A percentile compares a stretch with the other conserved stretches of the same genome.
These are phyloP conservation scores for Lecanicillium sp. DNA, from an alignment of 2,329 filamentous ascomycete genomes.

Conservation along the genomic window DNA sequence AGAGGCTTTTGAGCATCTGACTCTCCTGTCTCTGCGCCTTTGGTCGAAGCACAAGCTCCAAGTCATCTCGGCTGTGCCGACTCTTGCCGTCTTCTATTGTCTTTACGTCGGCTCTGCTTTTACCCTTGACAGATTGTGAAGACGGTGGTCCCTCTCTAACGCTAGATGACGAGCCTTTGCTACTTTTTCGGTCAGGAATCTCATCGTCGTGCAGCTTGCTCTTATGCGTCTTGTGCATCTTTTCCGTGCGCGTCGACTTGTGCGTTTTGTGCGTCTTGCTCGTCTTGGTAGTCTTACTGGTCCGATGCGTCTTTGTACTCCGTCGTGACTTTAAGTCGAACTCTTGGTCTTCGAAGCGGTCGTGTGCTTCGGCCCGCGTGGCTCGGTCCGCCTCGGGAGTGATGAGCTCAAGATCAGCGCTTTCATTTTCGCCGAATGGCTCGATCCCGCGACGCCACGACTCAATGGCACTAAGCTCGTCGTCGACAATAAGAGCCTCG, in stretches of 20 bases:
- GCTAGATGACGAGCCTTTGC: slow-evolving; percentile 10
- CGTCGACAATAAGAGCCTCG: slow-evolving; percentile 48
- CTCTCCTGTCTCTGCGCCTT: slow-evolving; percentile 36
- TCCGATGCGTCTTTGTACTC: slow-evolving; percentile 17
- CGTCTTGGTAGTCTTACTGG: slow-evolving; percentile 19
- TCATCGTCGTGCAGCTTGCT: slow-evolving; percentile 13
- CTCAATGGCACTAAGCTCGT: slow-evolving; percentile 51
- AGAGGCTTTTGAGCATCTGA: slow-evolving; percentile 50
- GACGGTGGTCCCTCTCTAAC: slow-evolving; percentile 23
- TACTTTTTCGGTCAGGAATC: slow-evolving; percentile 14
- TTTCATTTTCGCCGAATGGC: slow-evolving; percentile 36
- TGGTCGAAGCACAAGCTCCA: slow-evolving; percentile 34
- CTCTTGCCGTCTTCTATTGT: slow-evolving; percentile 27
- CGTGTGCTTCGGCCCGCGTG: slow-evolving; percentile 23
- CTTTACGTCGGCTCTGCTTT: slow-evolving; percentile 22
- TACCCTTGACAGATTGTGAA: slow-evolving; percentile 21
- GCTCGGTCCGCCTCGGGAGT: slow-evolving; percentile 45
- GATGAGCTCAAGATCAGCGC: slow-evolving; percentile 47
- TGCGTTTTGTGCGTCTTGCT: slow-evolving; percentile 20
- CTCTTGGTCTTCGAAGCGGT: slow-evolving; percentile 26
- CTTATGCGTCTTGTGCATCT: slow-evolving; percentile 17
- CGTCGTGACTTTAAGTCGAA: slow-evolving; percentile 10
- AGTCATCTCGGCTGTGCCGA: slow-evolving; percentile 24
- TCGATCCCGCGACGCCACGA: slow-evolving; percentile 50
- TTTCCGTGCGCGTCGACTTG: slow-evolving; percentile 19